Conservation (phyloP, 2,329 filamentous ascomycete genomes). For the Aspergillus amoenus region DNA sequence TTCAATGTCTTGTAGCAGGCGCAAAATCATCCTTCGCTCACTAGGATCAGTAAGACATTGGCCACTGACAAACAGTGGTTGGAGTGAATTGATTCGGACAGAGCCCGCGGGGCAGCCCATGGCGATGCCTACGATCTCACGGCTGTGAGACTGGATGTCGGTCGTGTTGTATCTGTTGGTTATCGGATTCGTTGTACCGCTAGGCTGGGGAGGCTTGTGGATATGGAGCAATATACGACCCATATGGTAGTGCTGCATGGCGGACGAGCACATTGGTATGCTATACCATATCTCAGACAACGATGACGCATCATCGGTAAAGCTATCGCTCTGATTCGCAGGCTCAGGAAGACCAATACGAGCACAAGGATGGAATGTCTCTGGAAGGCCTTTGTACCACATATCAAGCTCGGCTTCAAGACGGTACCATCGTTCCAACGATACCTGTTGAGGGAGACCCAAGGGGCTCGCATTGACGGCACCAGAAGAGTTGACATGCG, state of each 20-base stretch:
- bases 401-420: constrained; percentile 57
- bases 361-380: constrained; percentile 59
- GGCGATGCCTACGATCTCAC: constrained; percentile 62
- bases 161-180: constrained; percentile 57
- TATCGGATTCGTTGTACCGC: constrained; percentile 53
- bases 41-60: constrained; percentile 56
- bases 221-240: constrained; percentile 43
- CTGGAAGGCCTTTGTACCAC: constrained; percentile 60
- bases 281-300: constrained; percentile 64
- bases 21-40: constrained; percentile 57
- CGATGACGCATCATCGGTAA: constrained; percentile 35
- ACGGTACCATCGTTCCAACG: constrained; percentile 51
- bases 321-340: constrained; percentile 22
- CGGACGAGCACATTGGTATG: constrained; percentile 64
- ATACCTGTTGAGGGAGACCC: constrained; percentile 39
- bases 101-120: constrained; percentile 58
- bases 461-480: constrained; percentile 28
- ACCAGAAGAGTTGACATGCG: constrained; percentile 32
- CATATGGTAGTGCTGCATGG: constrained; percentile 52
- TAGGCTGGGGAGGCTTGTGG: constrained; percentile 43
- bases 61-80: constrained; percentile 63
- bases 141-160: constrained; percentile 58
- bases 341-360: constrained; percentile 42
- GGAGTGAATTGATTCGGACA: constrained; percentile 60
- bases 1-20: constrained; percentile 59